A percentile compares a stretch with the other conserved stretches of the same genome.
phyloP scores from a whole-genome alignment of 805 yeast species.

The Jamesozyma spencerorum region DNA sequence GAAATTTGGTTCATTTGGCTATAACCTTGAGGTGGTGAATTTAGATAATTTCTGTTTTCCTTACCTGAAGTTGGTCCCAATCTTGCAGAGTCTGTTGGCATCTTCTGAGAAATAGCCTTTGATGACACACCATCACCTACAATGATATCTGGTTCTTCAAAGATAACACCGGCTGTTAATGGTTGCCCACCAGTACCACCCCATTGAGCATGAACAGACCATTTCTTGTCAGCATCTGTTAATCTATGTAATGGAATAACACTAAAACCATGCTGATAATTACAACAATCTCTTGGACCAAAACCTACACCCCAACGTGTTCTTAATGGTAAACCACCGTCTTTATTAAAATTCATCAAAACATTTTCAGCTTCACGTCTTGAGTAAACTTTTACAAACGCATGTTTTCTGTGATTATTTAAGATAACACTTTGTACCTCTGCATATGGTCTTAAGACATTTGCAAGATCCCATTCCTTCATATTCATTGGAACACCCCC shows the following conservation, averaged over 20 bases:
- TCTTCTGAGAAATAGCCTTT: constrained; percentile 80
- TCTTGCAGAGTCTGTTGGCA: constrained; percentile 84
- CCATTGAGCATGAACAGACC: constrained; percentile 89
- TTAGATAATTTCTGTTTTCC: constrained; percentile 33
- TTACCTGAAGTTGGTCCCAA: constrained; percentile 76
- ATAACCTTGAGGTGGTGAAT: constrained; percentile 10
- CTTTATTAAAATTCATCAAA: constrained; percentile 60
- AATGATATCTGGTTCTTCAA: constrained; percentile 97
- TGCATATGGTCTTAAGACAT: constrained; percentile 72
- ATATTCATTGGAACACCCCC: constrained; percentile 86
- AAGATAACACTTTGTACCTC: constrained; percentile 86
- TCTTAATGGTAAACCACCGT: constrained; percentile 56
- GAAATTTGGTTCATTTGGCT: constrained; percentile 13
- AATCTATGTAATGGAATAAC: constrained; percentile 78
- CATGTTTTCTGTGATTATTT: constrained; percentile 86
- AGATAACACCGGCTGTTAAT: constrained; percentile 63
- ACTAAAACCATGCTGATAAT: constrained; percentile 83
- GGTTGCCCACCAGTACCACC: constrained; percentile 94
- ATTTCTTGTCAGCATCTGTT: constrained; percentile 87
- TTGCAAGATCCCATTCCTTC: constrained; percentile 64
- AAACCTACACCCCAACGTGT: constrained; percentile 99
- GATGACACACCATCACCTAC: constrained; percentile 91
- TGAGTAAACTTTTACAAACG: constrained; percentile 88
- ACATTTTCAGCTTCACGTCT: constrained; percentile 86
- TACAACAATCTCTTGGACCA: constrained; percentile 97